Evolutionary conservation across 2,329 filamentous ascomycete species (phyloP), one percentile per base, ranked within the genome.

Genomic region (Fusarium sp.): DNA sequence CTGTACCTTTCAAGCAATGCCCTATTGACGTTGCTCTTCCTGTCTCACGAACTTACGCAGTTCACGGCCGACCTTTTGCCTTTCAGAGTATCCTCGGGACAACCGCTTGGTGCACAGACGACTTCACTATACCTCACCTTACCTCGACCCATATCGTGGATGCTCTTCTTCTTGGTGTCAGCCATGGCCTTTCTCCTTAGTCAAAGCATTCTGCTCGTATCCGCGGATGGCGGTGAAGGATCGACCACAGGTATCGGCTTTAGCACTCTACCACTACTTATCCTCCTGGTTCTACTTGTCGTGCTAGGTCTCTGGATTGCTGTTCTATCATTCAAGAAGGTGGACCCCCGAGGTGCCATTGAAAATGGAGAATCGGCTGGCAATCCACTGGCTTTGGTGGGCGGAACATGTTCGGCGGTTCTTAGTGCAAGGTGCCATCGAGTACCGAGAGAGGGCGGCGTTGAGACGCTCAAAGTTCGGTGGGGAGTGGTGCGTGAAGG

Each of bases 361-460:
- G 70, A 78, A 8, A 76, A 78, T 56, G 80, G 78, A 41, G 68
- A 72, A 11, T 75, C 76, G 19, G 72, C 76, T 17, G 83, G 82
- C 2, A 87, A 86, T 75, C 84, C 85, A 22, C 79, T 87, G 23
- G 78, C 78, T 3, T 68, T 87, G 35, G 74, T 72, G 22, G 83
- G 80, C 30, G 84, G 84, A 13, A 77, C 79, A 41, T 86, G 84
- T 75, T 84, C 82, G 62, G 84, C 83, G 10, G 84, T 85, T n/a
- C 71, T 87, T 64, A 82, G 80, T 72, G 79, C 84, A 23, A 75
- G 81, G 49, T 85, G 84, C 73, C 84, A 85, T 56, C 75, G 79
- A 7, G 66, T 71, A 30, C 68, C 73, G 19, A 71, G 70, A 10
- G 75, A 74, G 39, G 73, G 72, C 48, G 67, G 67, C 20, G 75